phyloP scores from a whole-genome alignment of 2,329 filamentous ascomycete genomes.

The Sporothrix protearum region DNA sequence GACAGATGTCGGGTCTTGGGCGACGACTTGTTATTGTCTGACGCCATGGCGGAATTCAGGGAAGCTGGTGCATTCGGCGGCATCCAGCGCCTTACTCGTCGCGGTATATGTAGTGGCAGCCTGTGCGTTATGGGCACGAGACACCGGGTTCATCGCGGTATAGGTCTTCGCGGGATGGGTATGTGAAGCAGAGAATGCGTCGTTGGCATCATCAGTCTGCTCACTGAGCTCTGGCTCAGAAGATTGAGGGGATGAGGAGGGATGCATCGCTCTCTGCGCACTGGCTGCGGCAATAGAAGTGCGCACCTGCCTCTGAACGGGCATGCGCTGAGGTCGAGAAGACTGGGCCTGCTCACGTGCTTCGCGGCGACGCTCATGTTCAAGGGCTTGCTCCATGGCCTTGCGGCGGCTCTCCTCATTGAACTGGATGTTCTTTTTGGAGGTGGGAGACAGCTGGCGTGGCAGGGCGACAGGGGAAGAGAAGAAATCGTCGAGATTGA shows the following conservation, averaged over 20 bases:
- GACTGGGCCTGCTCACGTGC: not conserved
- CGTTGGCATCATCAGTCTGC: not conserved
- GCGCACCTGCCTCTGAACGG: not conserved
- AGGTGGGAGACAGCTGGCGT: slow-evolving; percentile 29
- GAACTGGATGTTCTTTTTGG: slow-evolving; percentile 23
- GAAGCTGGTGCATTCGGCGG: not conserved
- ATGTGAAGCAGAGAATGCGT: not conserved
- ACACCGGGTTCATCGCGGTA: not conserved
- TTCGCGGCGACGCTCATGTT: slow-evolving; percentile 20
- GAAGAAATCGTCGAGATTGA: slow-evolving; percentile 46
- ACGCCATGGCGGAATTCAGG: not conserved
- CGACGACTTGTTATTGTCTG: not conserved
- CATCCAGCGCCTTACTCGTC: not conserved
- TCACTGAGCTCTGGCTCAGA: not conserved
- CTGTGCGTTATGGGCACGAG: not conserved
- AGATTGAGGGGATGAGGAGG: not conserved
- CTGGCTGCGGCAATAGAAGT: not conserved
- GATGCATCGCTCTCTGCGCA: not conserved
- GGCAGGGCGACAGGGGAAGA: slow-evolving; percentile 51
- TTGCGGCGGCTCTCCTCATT: slow-evolving; percentile 24
- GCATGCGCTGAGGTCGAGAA: not conserved
- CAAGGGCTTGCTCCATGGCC: slow-evolving; percentile 20
- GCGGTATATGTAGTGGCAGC: not conserved
- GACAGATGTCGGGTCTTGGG: not conserved
- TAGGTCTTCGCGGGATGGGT: not conserved